Conservation (phyloP, 768 basidiomycete genomes). For the Hirschioporus abietinus region DNA sequence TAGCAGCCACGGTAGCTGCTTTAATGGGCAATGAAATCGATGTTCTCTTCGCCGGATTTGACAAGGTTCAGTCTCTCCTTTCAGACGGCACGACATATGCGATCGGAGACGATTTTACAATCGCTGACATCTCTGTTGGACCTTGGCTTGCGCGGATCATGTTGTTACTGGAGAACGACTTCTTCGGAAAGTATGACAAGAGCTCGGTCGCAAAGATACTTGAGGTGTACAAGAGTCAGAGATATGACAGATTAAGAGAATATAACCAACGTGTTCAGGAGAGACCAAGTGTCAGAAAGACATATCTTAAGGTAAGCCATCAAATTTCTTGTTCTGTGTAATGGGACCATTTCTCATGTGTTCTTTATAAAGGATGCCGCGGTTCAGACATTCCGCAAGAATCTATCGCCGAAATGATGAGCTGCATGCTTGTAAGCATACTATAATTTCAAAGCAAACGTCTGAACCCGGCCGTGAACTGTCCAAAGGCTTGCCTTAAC, state of each 20-base stretch:
- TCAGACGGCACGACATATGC: conserved; percentile 35
- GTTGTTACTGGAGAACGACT: conserved; percentile 39
- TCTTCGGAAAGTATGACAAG: conserved; percentile 39
- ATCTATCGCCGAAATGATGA: too few species aligned
- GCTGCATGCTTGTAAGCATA: too few species aligned
- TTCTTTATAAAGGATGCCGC: too few species aligned
- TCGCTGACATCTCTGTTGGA: conserved; percentile 56
- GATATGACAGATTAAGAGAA: conserved; percentile 44
- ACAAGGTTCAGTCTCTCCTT: conserved; percentile 45
- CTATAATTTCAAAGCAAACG: too few species aligned
- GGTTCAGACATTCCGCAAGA: too few species aligned
- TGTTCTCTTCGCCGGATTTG: conserved; percentile 36
- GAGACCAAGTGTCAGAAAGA: conserved; percentile 49
- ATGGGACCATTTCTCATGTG: too few species aligned
- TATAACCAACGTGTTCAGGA: conserved; percentile 44
- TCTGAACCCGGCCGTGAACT: too few species aligned
- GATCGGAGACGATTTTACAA: conserved; percentile 41
- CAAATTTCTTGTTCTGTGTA: background rate
- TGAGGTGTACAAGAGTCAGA: conserved; percentile 36
- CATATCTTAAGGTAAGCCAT: conserved; percentile 43
- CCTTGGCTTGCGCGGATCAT: conserved; percentile 57
- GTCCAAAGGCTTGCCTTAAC: too few species aligned
- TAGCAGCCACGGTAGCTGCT: conserved; percentile 30
- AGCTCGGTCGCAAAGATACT: conserved; percentile 43
- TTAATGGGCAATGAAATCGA: conserved; percentile 31